These are phyloP conservation scores for Angomonas deanei DNA, from an alignment of 208 protist species.

Conservation along the genomic window DNA sequence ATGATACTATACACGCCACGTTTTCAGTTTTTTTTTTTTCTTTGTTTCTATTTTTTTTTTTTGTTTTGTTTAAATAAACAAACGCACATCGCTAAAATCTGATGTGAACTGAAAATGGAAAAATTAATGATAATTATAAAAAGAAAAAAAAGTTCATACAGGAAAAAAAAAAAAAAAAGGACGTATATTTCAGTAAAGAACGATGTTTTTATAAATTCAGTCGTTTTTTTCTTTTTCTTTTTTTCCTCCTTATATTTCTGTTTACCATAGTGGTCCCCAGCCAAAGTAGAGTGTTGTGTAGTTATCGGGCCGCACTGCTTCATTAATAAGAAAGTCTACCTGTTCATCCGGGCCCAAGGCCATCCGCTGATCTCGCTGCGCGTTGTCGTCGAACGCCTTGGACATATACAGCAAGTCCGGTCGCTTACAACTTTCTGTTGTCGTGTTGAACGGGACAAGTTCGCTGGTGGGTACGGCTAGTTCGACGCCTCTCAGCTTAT, in stretches of 20 bases:
- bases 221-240: not conserved
- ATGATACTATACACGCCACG: not conserved
- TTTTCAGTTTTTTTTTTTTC: not conserved
- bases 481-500: slow-evolving; percentile 98
- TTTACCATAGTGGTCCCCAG: slow-evolving; percentile 88
- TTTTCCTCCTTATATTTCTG: not conserved
- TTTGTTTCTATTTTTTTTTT: not conserved
- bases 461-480: slow-evolving; percentile 79
- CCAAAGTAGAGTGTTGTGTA: slow-evolving; percentile 89
- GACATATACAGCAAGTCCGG: slow-evolving; percentile 89
- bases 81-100: not conserved
- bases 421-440: slow-evolving; percentile 59
- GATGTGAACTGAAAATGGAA: slow-evolving; percentile 3
- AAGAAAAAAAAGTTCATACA: slow-evolving; percentile 9
- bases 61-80: not conserved
- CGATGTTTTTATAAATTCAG: too few species aligned
- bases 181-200: too few species aligned
- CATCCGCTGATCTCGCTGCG: slow-evolving; percentile 32
- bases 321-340: slow-evolving; percentile 85
- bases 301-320: slow-evolving; percentile 84
- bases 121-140: slow-evolving; percentile 1
- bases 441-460: slow-evolving; percentile 77
- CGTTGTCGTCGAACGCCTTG: slow-evolving; percentile 80
- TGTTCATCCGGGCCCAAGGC: slow-evolving; percentile 63
- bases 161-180: slow-evolving; percentile 13